phyloP scores from a whole-genome alignment of 1,139 yeast species.

The Yamadazyma friedrichii region DNA sequence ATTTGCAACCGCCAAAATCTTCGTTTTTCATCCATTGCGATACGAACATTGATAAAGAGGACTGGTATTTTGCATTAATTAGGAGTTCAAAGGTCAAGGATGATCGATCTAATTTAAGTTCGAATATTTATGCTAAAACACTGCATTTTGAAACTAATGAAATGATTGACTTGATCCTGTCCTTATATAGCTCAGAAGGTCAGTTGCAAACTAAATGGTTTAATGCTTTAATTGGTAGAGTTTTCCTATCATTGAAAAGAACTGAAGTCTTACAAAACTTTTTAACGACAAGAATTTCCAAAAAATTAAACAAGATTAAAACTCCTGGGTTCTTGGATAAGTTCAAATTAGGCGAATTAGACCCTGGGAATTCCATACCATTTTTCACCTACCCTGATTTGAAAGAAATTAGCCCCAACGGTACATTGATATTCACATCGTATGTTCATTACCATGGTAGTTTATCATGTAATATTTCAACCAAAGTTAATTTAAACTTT shows the following conservation, averaged over 20 bases:
- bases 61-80: constrained; percentile 85
- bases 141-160: constrained; percentile 70
- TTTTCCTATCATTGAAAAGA: constrained; percentile 72
- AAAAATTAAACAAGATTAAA: constrained; percentile 74
- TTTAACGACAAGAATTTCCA: constrained; percentile 58
- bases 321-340: constrained; percentile 87
- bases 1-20: constrained; percentile 44
- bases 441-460: constrained; percentile 72
- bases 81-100: constrained; percentile 57
- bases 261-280: constrained; percentile 64
- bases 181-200: constrained; percentile 77
- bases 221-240: constrained; percentile 79
- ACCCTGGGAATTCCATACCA: constrained; percentile 81
- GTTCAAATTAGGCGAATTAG: constrained; percentile 68
- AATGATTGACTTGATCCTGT: constrained; percentile 70
- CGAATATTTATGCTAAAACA: constrained; percentile 61
- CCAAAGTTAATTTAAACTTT: constrained; percentile 71
- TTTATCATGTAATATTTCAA: constrained; percentile 70
- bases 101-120: constrained; percentile 23
- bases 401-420: constrained; percentile 75
- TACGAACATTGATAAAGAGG: constrained; percentile 79
- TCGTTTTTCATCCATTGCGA: constrained; percentile 77
- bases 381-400: constrained; percentile 71
- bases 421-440: constrained; percentile 62
- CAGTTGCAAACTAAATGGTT: constrained; percentile 87